These are phyloP conservation scores for Anaeromyces robustus DNA, from an alignment of 192 early-diverging fungal species.

Conservation along the genomic window DNA sequence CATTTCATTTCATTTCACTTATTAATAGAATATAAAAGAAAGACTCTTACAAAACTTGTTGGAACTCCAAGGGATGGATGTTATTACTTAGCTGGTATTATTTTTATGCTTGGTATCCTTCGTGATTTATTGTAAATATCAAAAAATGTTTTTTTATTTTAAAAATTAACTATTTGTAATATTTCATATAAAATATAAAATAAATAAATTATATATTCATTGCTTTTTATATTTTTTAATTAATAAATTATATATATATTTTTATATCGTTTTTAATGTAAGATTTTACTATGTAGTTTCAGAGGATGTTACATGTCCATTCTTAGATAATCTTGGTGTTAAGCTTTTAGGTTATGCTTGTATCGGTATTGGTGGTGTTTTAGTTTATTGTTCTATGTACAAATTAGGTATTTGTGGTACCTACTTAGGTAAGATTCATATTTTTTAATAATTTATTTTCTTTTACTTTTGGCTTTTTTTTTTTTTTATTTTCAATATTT, in stretches of 20 bases:
- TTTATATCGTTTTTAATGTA: neutral
- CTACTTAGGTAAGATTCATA: neutral
- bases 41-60: slow-evolving; percentile 52
- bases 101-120: slow-evolving; percentile 65
- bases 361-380: slow-evolving; percentile 29
- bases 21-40: slow-evolving; percentile 52
- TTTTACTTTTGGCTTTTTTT: slow-evolving; percentile 36
- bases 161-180: too few relatives aligned
- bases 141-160: neutral
- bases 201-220: too few relatives aligned
- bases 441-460: neutral
- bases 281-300: slow-evolving; percentile 3
- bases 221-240: too few relatives aligned
- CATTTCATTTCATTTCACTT: neutral
- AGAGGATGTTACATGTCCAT: slow-evolving; percentile 42
- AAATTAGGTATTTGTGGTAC: neutral
- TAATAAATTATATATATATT: too few relatives aligned
- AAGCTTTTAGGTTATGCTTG: slow-evolving; percentile 20
- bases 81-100: slow-evolving; percentile 61
- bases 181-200: too few relatives aligned
- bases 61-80: slow-evolving; percentile 54
- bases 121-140: slow-evolving; percentile 52
- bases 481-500: slow-evolving; percentile 74
- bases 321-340: slow-evolving; percentile 46
- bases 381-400: neutral